phyloP scores from a whole-genome alignment of 2,329 filamentous ascomycete species.

The Arthrinium phaeospermum region DNA sequence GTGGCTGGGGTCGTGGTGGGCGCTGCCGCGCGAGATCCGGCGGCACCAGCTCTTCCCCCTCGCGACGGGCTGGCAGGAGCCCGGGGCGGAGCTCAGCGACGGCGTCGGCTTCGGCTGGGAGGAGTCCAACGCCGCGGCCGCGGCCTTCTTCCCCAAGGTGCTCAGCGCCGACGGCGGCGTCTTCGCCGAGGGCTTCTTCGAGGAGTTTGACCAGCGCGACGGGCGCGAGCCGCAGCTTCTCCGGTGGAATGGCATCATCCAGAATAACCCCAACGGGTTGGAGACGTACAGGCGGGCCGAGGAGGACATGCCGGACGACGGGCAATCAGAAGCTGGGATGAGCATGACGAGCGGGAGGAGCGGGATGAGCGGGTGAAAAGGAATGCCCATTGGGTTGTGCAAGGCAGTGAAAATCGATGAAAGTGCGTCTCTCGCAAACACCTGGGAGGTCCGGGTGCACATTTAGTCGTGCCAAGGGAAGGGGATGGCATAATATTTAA shows the following conservation, averaged over 20 bases:
- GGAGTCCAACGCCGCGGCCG: background rate
- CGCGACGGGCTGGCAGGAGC: background rate
- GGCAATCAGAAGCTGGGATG: background rate
- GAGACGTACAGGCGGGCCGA: background rate
- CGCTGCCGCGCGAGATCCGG: slow-evolving; percentile 21
- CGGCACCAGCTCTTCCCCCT: slow-evolving; percentile 21
- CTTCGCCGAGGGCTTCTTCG: slow-evolving; percentile 4
- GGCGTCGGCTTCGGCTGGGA: slow-evolving; percentile 18
- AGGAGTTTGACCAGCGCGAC: slow-evolving; percentile 11
- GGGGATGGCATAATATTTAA: background rate
- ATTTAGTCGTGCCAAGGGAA: background rate
- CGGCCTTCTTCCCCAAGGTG: background rate
- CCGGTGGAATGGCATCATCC: background rate
- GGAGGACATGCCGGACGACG: background rate
- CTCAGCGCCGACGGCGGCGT: background rate
- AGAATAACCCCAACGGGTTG: background rate
- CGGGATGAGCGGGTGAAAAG: background rate
- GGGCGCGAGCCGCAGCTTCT: background rate
- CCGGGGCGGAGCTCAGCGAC: slow-evolving; percentile 2
- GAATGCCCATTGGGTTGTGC: background rate
- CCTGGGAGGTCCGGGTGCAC: background rate
- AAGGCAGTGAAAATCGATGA: background rate
- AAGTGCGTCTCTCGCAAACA: background rate
- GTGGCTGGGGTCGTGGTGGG: slow-evolving; percentile 24
- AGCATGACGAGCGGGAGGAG: too few relatives aligned